Evolutionary conservation across 2,329 filamentous ascomycete genomes (phyloP), one percentile per base, ranked within the genome.

Genomic region (Aspergillus sp.): DNA sequence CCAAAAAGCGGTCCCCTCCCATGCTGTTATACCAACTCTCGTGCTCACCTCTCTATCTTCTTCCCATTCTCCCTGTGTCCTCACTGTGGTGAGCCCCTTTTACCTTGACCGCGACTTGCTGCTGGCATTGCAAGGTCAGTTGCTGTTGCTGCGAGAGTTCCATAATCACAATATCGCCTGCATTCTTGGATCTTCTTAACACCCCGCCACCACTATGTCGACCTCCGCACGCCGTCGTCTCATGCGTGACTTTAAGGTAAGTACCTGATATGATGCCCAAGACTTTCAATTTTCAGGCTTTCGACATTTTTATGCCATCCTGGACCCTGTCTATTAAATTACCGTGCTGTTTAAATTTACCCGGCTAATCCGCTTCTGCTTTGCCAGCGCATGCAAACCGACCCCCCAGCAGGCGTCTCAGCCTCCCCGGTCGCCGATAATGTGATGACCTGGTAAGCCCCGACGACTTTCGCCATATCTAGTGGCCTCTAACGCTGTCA

Each of bases 201-300:
- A 62, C 53, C 60, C 61, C 59, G 54, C 60, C 72, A 79, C 60
- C 72, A 79, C 65, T 67, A 92, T 91, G 93, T 98, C 93, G 70
- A 98, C 95, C 63, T 90, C 93, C 67, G 95, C 95, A 67, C 90
- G 95, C 74, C 90, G 95, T 74, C 91, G 95, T 74, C 83, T 99
- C 76, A 98, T 99, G 95, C 90, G 95, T 76, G 95, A 98, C 82
- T 98, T 98, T 86, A 98, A 98, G 90, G 92, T 96, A 76, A 60
- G 85, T 41, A 37, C 14, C 12, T 33, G 31, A n/a, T 40, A 35
- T 45, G 35, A 24, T 55, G 51, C 27, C 17, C 12, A 37, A 39
- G 56, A 45, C 46, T 52, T 50, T 52, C 15, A n/a, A 14, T 19
- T 17, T 31, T 15, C n/a, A 35, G 24, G 12, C 17, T 53, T 33